Percentiles rank a stretch among this genome's conserved stretches.
Evolutionary conservation across 768 basidiomycete genomes (phyloP).

Genomic region (Boletus eberwhitei): DNA sequence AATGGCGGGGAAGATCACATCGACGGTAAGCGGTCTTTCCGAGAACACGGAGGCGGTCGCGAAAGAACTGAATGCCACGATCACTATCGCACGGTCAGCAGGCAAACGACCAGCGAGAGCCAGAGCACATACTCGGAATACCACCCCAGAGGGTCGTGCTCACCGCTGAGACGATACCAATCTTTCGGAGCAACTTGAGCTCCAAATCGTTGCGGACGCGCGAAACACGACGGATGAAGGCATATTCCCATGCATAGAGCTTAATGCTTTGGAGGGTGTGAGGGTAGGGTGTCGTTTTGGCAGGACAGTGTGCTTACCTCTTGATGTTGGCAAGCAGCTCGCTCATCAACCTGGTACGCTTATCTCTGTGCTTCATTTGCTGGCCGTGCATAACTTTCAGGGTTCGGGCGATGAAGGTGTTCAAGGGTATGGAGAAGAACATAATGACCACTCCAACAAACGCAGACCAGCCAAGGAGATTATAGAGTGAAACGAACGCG

Average conservation of each 20-base stretch:
- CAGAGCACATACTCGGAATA: constrained; percentile 44
- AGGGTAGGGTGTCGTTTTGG: background rate
- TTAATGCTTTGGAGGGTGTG: constrained; percentile 58
- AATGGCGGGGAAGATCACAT: constrained; percentile 91
- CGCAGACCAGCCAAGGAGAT: constrained; percentile 85
- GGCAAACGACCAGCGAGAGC: background rate
- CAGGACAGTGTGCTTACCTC: constrained; percentile 40
- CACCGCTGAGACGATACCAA: constrained; percentile 69
- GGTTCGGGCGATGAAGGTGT: constrained; percentile 68
- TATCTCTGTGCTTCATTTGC: constrained; percentile 93
- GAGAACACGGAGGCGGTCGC: constrained; percentile 67
- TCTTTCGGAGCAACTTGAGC: constrained; percentile 75
- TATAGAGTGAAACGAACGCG: constrained; percentile 86
- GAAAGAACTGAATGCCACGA: constrained; percentile 83
- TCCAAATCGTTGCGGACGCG: constrained; percentile 81
- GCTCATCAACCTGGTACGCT: constrained; percentile 80
- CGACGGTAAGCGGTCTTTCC: constrained; percentile 70
- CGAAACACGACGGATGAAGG: constrained; percentile 78
- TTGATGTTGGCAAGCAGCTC: constrained; percentile 88
- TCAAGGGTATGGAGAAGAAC: constrained; percentile 72
- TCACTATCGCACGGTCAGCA: constrained; percentile 34
- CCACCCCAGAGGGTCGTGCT: constrained; percentile 64
- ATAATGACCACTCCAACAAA: constrained; percentile 86
- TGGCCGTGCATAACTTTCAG: constrained; percentile 75
- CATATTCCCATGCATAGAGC: constrained; percentile 92